Conservation (phyloP, 2,329 filamentous ascomycete genomes). For the Allantophomopsis lycopodina region DNA sequence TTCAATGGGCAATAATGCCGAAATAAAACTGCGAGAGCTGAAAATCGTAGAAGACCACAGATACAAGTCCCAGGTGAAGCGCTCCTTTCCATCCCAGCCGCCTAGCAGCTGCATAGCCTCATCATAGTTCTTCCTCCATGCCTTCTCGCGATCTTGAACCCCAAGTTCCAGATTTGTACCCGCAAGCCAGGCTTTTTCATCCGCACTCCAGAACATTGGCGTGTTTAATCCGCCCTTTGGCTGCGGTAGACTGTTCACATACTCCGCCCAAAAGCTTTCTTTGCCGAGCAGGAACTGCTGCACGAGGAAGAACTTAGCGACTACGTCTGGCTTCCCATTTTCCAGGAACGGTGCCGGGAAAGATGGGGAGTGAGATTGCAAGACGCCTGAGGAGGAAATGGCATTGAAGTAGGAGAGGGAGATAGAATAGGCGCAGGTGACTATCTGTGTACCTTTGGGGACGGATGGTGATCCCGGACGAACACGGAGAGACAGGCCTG, state of each 20-base stretch:
- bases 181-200: slow-evolving; percentile 39
- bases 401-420: slow-evolving; percentile 47
- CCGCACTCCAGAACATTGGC: slow-evolving; percentile 48
- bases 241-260: slow-evolving; percentile 51
- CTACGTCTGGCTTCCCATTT: slow-evolving; percentile 38
- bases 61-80: slow-evolving; percentile 30
- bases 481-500: slow-evolving; percentile 35
- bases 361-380: slow-evolving; percentile 7
- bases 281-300: slow-evolving; percentile 47
- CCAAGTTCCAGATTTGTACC: slow-evolving; percentile 16
- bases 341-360: slow-evolving; percentile 38
- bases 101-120: slow-evolving; percentile 8
- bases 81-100: slow-evolving; percentile 4
- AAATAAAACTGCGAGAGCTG: slow-evolving; percentile 44
- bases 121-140: slow-evolving; percentile 14
- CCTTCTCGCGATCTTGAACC: slow-evolving; percentile 7
- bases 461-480: slow-evolving; percentile 6
- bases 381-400: slow-evolving; percentile 20
- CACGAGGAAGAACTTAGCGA: slow-evolving; percentile 55
- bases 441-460: slow-evolving; percentile 18
- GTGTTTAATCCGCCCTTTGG: slow-evolving; percentile 42
- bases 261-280: slow-evolving; percentile 53
- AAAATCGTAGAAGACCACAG: slow-evolving; percentile 53
- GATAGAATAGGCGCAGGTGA: slow-evolving; percentile 35
- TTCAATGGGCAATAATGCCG: not conserved